Evolutionary conservation across 345 rosid species (phyloP), one percentile per base, ranked within the genome.

Genomic region (Diplotaxis tenuifolia): DNA sequence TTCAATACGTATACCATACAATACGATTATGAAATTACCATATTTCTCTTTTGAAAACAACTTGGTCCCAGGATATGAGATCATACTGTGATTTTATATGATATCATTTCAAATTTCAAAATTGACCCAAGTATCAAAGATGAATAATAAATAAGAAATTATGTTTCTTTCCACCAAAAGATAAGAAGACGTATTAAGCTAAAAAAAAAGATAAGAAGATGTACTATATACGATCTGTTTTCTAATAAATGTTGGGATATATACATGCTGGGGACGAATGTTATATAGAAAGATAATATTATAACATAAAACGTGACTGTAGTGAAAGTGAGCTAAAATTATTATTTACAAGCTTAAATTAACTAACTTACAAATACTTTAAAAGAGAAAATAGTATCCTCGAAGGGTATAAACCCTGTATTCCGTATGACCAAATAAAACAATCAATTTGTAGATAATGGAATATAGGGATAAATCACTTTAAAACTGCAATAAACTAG

Each of bases 11-110:
- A 70, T 21, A 6, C 54, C 15, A 70, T 21, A 6, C 54, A 25
- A 69, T 58, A 70, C 28, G 59, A 49, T 70, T 42, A 45, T 28
- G 67, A 14, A 19, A 47, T 61, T 21, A 31, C 25, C 59, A 31
- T 47, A 31, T 61, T 18, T 60, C 3, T 60, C 32, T 70, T 22
- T 29, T 31, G 60, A 71, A 49, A 49, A 49, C 7, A 61, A 49
- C 1, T 58, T 29, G 58, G 57, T 59, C 22, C 29, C 31, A 20
- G 20, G 28, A 59, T 28, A 59, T 59, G 65, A 18, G 49, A 57
- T 60, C 74, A 70, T 60, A 14, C 16, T n/a, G 32, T 21, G 67
- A 71, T 61, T 61, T 22, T 54, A 21, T 49, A 31, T 49, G 52
- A 52, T 49, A 59, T 8, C 7, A 5, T 60, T 38, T 38, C 47